Percentiles rank a stretch among this genome's conserved stretches.
phyloP scores from a whole-genome alignment of 1,139 yeast genomes.

The Sugiyamaella grinbergsii region DNA sequence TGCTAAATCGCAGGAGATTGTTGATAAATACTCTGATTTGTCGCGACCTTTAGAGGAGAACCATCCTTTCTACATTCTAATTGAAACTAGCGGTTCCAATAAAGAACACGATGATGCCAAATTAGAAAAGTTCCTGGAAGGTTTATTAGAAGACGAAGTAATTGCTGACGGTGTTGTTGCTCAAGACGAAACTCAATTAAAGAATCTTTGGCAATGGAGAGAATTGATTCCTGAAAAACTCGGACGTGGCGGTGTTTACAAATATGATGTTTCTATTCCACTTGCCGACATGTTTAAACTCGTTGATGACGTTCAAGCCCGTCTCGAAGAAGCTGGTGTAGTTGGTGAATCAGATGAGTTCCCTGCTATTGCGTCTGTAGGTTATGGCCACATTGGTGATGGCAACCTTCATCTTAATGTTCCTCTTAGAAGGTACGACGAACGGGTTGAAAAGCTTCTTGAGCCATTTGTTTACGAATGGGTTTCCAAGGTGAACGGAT shows the following conservation, averaged over 20 bases:
- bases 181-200: conserved; percentile 86
- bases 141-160: conserved; percentile 77
- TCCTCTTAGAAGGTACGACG: conserved; percentile 79
- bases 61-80: conserved; percentile 84
- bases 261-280: conserved; percentile 93
- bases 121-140: conserved; percentile 74
- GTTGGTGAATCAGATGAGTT: conserved; percentile 64
- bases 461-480: conserved; percentile 96
- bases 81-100: conserved; percentile 93
- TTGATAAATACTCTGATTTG: conserved; percentile 51
- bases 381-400: conserved; percentile 96
- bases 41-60: conserved; percentile 76
- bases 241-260: conserved; percentile 84
- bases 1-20: conserved; percentile 65
- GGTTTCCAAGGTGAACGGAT: conserved; percentile 75
- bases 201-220: conserved; percentile 91
- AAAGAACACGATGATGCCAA: conserved; percentile 60
- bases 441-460: conserved; percentile 70
- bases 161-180: conserved; percentile 94
- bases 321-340: conserved; percentile 58
- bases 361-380: conserved; percentile 86
- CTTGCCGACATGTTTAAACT: conserved; percentile 74
- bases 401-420: conserved; percentile 93
- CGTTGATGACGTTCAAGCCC: conserved; percentile 69
- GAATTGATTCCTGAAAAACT: conserved; percentile 91